Percentiles rank a stretch among this genome's conserved stretches.
phyloP scores from a whole-genome alignment of 257 asterid species.

The Penstemon barbatus region DNA sequence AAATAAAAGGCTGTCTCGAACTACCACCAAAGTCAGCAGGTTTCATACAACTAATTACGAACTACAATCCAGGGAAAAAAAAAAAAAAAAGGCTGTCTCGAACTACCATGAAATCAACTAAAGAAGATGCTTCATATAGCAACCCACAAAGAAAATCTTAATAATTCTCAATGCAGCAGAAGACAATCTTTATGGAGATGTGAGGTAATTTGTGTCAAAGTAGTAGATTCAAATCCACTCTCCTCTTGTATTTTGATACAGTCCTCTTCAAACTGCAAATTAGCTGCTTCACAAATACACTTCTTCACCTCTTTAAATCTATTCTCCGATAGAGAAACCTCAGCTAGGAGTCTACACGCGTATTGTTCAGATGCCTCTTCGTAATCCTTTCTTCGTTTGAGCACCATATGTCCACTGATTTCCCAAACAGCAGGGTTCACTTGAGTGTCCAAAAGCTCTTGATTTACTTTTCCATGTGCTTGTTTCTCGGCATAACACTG shows the following conservation, averaged over 20 bases:
- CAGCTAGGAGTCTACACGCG: constrained; percentile 63
- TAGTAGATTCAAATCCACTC: constrained; percentile 34
- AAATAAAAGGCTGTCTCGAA: background rate
- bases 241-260: constrained; percentile 25
- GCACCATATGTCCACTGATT: constrained; percentile 76
- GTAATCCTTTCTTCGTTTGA: constrained; percentile 58
- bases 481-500: constrained; percentile 75
- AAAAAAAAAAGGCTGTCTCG: background rate
- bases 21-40: background rate
- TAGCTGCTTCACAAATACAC: constrained; percentile 43
- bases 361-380: constrained; percentile 61
- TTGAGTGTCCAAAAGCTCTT: constrained; percentile 57
- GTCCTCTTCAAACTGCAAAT: constrained; percentile 35
- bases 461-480: constrained; percentile 61
- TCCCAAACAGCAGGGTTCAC: constrained; percentile 88
- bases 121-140: background rate
- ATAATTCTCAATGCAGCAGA: constrained; percentile 37
- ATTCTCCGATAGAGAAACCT: constrained; percentile 55
- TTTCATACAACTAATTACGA: background rate
- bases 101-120: background rate
- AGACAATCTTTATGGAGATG: constrained; percentile 47
- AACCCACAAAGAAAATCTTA: background rate
- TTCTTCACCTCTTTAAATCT: constrained; percentile 49
- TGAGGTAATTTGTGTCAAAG: constrained; percentile 37
- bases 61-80: background rate